These are phyloP conservation scores for Sporothrix brunneoviolacea DNA, from an alignment of 2,329 filamentous ascomycete genomes.

Conservation along the genomic window DNA sequence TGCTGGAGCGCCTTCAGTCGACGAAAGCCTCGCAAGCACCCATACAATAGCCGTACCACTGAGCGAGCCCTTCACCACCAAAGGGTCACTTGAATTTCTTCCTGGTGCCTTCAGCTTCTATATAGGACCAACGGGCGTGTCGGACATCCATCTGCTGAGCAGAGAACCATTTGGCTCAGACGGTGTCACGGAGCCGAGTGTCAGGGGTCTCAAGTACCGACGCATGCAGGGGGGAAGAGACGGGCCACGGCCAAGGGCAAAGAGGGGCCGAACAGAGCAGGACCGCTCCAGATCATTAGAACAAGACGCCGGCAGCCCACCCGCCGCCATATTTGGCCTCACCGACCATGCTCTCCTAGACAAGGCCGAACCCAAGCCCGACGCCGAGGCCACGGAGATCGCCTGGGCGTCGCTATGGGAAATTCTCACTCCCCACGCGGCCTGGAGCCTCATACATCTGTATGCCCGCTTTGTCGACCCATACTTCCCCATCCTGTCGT, in stretches of 20 bases:
- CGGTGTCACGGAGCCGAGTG: neutral
- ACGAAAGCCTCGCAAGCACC: neutral
- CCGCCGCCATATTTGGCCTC: constrained; percentile 27
- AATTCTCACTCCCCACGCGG: constrained; percentile 25
- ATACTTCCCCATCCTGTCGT: constrained; percentile 36
- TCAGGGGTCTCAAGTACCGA: constrained; percentile 16
- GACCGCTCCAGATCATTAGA: no score
- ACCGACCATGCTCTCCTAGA: constrained; percentile 27
- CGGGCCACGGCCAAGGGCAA: constrained; percentile 16
- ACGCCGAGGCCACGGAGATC: constrained; percentile 19
- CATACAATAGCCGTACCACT: neutral
- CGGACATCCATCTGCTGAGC: constrained; percentile 13
- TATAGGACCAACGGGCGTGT: constrained; percentile 16
- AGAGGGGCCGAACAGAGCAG: neutral
- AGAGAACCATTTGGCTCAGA: neutral
- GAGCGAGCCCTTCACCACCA: neutral
- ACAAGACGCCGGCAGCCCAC: no score
- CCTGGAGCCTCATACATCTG: constrained; percentile 32
- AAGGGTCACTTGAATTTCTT: constrained; percentile 14
- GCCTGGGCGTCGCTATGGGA: constrained; percentile 25
- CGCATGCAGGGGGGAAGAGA: constrained; percentile 24
- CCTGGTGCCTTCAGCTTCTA: constrained; percentile 18
- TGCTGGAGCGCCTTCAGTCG: no score
- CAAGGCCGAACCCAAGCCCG: constrained; percentile 28
- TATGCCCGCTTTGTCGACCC: constrained; percentile 38